Base-by-base conservation (phyloP, 2,329 filamentous ascomycete genomes). In the Alternaria consortialis region DNA sequence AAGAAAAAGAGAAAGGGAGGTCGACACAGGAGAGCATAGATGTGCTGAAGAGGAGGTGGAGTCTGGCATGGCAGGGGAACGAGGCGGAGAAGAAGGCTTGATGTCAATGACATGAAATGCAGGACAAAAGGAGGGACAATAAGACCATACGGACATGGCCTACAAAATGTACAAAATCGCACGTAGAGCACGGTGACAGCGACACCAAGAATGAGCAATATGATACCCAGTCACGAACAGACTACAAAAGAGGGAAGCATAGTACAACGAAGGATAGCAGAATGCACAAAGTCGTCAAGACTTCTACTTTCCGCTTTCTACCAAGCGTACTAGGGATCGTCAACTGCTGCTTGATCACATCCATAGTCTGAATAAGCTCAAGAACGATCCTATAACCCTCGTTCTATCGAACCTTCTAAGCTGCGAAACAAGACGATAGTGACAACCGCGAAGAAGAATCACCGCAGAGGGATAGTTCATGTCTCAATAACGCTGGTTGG, bases 1-100 rank as follows among this genome's bases (percentile, higher is more conserved):
- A 85, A 63, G 82, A 85, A 65, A 81, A 80, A 57, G 82, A 81
- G 63, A 82, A 81, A 64, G 82, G 81, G 3, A 71, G 77, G 50
- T 76, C 63, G 9, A 77, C 74, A 36, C 58, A 68, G 29, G 62
- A 83, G 64, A 81, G 71, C 2, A 64, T 80, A 12, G 79, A 80
- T n/a, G 72, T 77, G 11, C 53, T 82, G 25, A 80, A 74, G 72
- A 74, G 77, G 67, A 79, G 81, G 58, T 70, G 74, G 34, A 69
- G 65, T 6, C 56, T 79, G 42, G 71, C 76, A 23, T 77, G 73
- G 73, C 66, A 67, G 46, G 61, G 60, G 1, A 12, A 1, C 11
- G 54, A 27, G 29, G n/a, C n/a, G 29, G 31, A 25, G 13, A 37
- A 36, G 47, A 60, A 42, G 29, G 52, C 20, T 15, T 48, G 25